Percentiles rank a stretch among this genome's conserved stretches.
Evolutionary conservation across 768 basidiomycete species (phyloP).

Genomic region (Gloeopeniophorella convolvens): DNA sequence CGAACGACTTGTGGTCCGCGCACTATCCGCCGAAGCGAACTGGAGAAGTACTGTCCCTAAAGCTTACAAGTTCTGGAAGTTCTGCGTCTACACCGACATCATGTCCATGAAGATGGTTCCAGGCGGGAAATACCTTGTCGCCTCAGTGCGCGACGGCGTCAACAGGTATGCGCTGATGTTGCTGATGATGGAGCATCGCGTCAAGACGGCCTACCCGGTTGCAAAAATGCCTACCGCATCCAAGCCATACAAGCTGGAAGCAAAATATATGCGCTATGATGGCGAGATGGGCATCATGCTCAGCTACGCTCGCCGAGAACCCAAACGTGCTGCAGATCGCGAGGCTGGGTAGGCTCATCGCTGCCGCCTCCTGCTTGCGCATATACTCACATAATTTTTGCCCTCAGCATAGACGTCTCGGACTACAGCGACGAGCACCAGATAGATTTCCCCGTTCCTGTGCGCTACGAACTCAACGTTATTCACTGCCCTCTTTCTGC

Average conservation of each 20-base stretch:
- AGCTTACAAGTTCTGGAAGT: constrained; percentile 12
- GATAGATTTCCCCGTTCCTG: constrained; percentile 17
- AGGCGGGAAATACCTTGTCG: constrained; percentile 19
- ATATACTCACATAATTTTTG: neutral
- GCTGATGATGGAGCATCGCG: constrained; percentile 21
- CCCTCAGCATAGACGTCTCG: constrained; percentile 15
- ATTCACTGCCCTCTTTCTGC: constrained; percentile 16
- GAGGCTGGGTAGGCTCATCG: constrained; percentile 7
- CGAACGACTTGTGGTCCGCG: constrained; percentile 17
- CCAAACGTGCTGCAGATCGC: constrained; percentile 9
- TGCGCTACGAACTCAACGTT: constrained; percentile 17
- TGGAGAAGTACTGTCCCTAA: constrained; percentile 18
- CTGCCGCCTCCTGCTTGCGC: neutral
- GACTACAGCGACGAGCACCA: constrained; percentile 13
- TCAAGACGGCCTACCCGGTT: constrained; percentile 17
- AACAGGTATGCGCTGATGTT: constrained; percentile 16
- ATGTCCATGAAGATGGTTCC: constrained; percentile 20
- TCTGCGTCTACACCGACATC: constrained; percentile 10
- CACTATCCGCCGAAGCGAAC: constrained; percentile 20
- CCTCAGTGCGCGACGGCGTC: constrained; percentile 9
- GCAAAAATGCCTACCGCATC: constrained; percentile 8
- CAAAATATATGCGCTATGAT: constrained; percentile 14
- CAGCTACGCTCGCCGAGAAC: constrained; percentile 16
- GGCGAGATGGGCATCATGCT: constrained; percentile 17
- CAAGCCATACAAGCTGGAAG: constrained; percentile 18